A percentile compares a stretch with the other conserved stretches of the same genome.
These are phyloP conservation scores for Dinochytrium kinnereticum DNA, from an alignment of 371 early-diverging fungal genomes.

Conservation along the genomic window DNA sequence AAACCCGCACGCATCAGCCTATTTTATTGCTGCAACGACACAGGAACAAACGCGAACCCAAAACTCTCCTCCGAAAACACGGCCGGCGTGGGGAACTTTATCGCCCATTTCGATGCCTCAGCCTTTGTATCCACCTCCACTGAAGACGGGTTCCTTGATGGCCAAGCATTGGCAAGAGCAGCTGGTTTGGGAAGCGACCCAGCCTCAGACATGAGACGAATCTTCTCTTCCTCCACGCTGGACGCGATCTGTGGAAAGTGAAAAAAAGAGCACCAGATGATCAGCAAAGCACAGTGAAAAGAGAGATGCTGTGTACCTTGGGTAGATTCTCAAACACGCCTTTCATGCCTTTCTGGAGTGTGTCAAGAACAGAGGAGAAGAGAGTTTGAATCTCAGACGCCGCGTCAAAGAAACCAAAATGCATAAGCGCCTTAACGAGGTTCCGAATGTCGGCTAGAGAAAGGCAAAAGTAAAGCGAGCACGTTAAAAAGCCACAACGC, in stretches of 20 bases:
- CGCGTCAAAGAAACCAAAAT: conserved; percentile 16
- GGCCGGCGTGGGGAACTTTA: conserved; percentile 10
- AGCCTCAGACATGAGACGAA: conserved; percentile 18
- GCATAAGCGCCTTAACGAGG: conserved; percentile 35
- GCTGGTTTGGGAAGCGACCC: conserved; percentile 8
- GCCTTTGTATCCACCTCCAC: background rate
- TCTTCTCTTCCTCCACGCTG: conserved; percentile 39
- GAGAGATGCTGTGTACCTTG: background rate
- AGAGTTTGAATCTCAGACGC: conserved; percentile 30
- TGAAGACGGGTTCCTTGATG: background rate
- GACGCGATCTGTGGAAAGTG: conserved; percentile 19
- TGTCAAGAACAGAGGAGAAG: conserved; percentile 20
- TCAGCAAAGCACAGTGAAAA: background rate
- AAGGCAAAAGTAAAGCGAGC: too few species aligned
- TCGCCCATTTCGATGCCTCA: conserved; percentile 7
- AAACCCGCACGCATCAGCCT: background rate
- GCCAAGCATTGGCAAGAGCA: conserved; percentile 13
- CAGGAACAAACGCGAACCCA: background rate
- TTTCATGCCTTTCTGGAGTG: conserved; percentile 23
- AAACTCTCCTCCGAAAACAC: background rate
- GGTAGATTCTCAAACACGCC: conserved; percentile 25
- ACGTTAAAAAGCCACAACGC: too few species aligned
- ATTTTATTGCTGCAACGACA: background rate
- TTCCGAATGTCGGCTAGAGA: conserved; percentile 25
- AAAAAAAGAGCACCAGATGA: conserved; percentile 8